Evolutionary conservation across 2,329 filamentous ascomycete genomes (phyloP).

Genomic region (Neofusicoccum parvum): DNA sequence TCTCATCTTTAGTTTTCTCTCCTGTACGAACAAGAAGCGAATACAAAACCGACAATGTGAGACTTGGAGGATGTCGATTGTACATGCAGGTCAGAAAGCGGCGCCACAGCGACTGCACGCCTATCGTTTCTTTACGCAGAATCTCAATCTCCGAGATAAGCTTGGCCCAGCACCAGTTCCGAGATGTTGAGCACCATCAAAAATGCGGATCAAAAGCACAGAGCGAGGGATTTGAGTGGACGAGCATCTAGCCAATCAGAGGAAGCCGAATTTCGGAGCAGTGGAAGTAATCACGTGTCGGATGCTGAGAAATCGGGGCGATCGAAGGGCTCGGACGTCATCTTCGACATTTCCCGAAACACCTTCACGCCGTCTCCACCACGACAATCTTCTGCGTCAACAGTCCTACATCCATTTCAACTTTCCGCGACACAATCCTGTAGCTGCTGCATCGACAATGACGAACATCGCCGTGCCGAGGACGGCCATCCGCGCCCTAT

Average conservation of each 20-base stretch:
- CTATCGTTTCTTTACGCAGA: too few species aligned
- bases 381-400: not conserved
- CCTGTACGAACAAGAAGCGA: too few species aligned
- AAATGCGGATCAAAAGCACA: not conserved
- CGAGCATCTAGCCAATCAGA: not conserved
- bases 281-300: slow-evolving; percentile 12
- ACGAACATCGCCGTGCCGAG: slow-evolving; percentile 32
- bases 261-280: not conserved
- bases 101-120: too few species aligned
- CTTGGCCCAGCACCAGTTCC: not conserved
- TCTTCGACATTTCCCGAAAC: not conserved
- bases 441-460: slow-evolving; percentile 28
- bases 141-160: too few species aligned
- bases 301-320: slow-evolving; percentile 18
- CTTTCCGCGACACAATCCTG: too few species aligned
- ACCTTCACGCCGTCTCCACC: not conserved
- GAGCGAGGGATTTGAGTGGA: not conserved
- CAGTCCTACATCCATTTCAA: not conserved
- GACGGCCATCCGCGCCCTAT: slow-evolving; percentile 33
- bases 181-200: not conserved
- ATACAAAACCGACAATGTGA: too few species aligned
- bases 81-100: too few species aligned
- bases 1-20: too few species aligned
- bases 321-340: slow-evolving; percentile 6
- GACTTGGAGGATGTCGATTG: too few species aligned